Conservation (phyloP, 768 basidiomycete species). For the Naganishia friedmannii region DNA sequence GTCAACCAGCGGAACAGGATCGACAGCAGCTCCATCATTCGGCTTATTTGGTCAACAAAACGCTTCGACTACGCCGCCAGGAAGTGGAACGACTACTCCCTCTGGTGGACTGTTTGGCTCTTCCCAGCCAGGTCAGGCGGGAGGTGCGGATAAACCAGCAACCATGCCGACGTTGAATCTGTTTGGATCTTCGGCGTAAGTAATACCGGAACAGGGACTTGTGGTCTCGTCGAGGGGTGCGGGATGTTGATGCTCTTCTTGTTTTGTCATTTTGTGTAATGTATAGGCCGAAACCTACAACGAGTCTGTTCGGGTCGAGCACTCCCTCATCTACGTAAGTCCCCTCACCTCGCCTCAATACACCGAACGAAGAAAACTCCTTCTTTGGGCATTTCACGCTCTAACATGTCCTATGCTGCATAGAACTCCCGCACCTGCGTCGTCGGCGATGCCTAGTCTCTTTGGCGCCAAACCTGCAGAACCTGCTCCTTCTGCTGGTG, state of each 20-base stretch:
- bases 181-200: slow-evolving; percentile 3
- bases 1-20: background rate
- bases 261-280: too few species aligned
- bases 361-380: too few species aligned
- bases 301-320: slow-evolving; percentile 9
- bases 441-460: slow-evolving; percentile 1
- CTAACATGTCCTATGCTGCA: background rate
- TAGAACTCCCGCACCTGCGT: background rate
- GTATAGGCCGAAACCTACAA: background rate
- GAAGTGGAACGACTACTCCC: background rate
- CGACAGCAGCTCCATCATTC: background rate
- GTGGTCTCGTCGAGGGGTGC: too few species aligned
- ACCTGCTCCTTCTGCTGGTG: background rate
- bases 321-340: slow-evolving; percentile 1
- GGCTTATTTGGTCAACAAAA: background rate
- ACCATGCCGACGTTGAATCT: background rate
- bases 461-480: slow-evolving; percentile 12
- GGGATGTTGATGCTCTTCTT: too few species aligned
- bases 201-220: background rate
- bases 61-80: background rate
- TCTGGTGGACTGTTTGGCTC: background rate
- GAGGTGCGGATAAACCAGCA: background rate
- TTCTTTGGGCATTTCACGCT: too few species aligned
- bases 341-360: too few species aligned
- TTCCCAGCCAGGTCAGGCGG: background rate